These are phyloP conservation scores for Cytospora schulzeri DNA, from an alignment of 2,329 filamentous ascomycete species.

Conservation along the genomic window DNA sequence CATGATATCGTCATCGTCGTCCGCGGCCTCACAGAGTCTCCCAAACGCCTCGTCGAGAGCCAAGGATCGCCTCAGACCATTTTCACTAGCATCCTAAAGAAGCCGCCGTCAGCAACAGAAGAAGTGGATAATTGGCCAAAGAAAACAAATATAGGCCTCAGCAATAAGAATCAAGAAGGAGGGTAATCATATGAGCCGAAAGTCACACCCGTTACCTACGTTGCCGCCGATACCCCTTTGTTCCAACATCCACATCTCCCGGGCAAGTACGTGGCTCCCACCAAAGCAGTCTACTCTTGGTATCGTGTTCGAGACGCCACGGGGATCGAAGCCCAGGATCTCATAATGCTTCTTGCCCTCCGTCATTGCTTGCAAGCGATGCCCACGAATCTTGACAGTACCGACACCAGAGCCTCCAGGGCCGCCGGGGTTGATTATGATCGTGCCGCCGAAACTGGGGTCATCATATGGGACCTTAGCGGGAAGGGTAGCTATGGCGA, in stretches of 20 bases:
- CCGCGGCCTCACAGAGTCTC: slow-evolving; percentile 34
- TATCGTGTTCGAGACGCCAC: slow-evolving; percentile 42
- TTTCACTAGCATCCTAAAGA: slow-evolving; percentile 19
- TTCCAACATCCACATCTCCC: slow-evolving; percentile 37
- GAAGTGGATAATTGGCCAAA: not conserved
- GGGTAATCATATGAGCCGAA: no score
- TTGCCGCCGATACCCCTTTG: slow-evolving; percentile 37
- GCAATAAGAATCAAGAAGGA: no score
- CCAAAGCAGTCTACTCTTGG: slow-evolving; percentile 45
- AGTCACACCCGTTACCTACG: not conserved
- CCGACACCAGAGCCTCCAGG: slow-evolving; percentile 46
- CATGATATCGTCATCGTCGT: slow-evolving; percentile 36
- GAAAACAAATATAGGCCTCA: no score
- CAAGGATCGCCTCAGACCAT: slow-evolving; percentile 34
- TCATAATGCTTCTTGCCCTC: slow-evolving; percentile 41
- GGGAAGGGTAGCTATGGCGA: slow-evolving; percentile 46
- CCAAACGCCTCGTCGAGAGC: slow-evolving; percentile 35
- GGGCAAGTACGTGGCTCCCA: slow-evolving; percentile 33
- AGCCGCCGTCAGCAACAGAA: not conserved
- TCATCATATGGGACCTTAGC: slow-evolving; percentile 43
- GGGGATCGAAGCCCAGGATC: slow-evolving; percentile 48
- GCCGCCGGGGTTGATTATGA: slow-evolving; percentile 50
- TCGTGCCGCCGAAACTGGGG: slow-evolving; percentile 44
- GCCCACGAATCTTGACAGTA: slow-evolving; percentile 34
- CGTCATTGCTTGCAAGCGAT: slow-evolving; percentile 35